These are phyloP conservation scores for Brachypodium distachyon DNA, from an alignment of 202 grass and related monocot genomes.

Conservation along the genomic window DNA sequence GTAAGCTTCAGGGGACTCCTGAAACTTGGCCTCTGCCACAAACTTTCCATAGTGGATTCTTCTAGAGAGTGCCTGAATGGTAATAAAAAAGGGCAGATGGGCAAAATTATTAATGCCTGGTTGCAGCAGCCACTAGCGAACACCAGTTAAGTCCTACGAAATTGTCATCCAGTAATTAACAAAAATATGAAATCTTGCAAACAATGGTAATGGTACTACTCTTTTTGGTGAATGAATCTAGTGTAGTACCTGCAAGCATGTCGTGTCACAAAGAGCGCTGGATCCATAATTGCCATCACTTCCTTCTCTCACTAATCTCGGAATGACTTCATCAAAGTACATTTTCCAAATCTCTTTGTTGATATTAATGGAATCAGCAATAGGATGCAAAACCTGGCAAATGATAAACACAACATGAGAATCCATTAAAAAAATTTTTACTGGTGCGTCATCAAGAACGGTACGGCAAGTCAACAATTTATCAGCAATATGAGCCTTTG, in stretches of 20 bases:
- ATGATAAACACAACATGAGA: slow-evolving; percentile 9
- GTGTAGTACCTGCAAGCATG: slow-evolving; percentile 69
- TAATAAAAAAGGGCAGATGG: not conserved
- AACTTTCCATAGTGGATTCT: slow-evolving; percentile 99
- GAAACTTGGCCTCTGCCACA: slow-evolving; percentile 94
- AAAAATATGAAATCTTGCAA: not conserved
- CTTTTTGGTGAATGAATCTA: not conserved
- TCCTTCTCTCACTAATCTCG: slow-evolving; percentile 68
- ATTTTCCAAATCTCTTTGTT: slow-evolving; percentile 83
- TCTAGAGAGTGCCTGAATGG: slow-evolving; percentile 71
- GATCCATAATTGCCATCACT: slow-evolving; percentile 87
- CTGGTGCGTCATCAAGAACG: not conserved
- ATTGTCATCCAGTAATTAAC: not conserved
- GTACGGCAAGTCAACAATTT: not conserved
- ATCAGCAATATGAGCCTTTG: not conserved
- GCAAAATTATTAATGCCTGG: slow-evolving; percentile 1
- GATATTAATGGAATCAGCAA: slow-evolving; percentile 89
- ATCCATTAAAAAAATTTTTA: not conserved
- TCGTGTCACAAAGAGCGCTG: slow-evolving; percentile 80
- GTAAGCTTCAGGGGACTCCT: slow-evolving; percentile 46
- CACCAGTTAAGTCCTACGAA: not conserved
- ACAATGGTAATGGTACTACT: not conserved
- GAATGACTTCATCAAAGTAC: slow-evolving; percentile 87
- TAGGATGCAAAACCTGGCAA: slow-evolving; percentile 69
- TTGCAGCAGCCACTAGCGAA: not conserved